Conservation (phyloP, 176 grass and related monocot species). For the Thinopyrum elongatum region DNA sequence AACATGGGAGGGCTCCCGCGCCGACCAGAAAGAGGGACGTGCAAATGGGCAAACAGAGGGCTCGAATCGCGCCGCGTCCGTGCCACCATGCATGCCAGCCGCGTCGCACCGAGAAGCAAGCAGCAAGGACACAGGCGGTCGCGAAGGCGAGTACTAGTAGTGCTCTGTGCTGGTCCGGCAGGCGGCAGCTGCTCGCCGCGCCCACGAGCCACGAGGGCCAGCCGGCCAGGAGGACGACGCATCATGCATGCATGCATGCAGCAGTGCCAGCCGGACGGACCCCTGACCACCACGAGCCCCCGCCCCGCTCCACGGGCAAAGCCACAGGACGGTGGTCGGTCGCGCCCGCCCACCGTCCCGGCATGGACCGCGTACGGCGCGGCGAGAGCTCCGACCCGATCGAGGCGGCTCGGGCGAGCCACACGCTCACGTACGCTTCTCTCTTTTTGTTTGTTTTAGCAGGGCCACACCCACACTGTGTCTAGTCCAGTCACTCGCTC, state of each 20-base stretch:
- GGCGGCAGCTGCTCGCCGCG: background rate
- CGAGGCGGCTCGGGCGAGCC: background rate
- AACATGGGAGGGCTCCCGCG: background rate
- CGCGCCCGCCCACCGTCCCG: background rate
- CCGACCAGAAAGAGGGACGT: background rate
- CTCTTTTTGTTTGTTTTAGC: background rate
- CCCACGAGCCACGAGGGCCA: background rate
- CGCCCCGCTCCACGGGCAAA: background rate
- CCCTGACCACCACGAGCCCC: background rate
- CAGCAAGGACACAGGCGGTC: background rate
- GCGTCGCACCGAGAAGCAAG: background rate
- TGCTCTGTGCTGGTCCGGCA: background rate
- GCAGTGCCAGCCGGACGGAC: background rate
- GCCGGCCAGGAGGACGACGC: background rate
- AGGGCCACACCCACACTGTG: background rate
- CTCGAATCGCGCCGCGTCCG: background rate
- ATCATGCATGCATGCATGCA: background rate
- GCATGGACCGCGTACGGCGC: background rate
- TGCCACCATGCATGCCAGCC: background rate
- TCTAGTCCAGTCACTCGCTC: no score
- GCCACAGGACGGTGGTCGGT: conserved; percentile 5
- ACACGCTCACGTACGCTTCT: background rate
- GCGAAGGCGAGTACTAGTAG: background rate
- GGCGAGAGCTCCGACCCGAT: background rate
- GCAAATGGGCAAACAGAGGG: background rate